Evolutionary conservation across 345 rosid genomes (phyloP).

Genomic region (Eucalyptus marginata): DNA sequence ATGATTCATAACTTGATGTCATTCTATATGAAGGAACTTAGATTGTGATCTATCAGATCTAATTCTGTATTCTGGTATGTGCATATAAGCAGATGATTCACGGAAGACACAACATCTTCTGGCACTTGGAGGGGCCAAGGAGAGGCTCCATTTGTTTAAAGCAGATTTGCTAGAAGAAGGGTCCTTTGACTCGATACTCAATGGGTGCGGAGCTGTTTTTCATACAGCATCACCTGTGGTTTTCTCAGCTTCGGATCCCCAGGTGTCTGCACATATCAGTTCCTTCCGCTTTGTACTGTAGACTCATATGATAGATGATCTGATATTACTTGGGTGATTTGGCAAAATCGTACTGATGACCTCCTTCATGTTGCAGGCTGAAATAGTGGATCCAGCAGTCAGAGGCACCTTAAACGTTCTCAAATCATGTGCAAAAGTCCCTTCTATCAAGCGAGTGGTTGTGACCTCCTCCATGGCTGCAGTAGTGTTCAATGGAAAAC

Average conservation of each 20-base stretch:
- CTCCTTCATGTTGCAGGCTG: background rate
- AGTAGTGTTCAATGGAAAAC: background rate
- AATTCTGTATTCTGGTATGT: background rate
- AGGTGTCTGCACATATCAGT: slow-evolving; percentile 5
- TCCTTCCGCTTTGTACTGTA: background rate
- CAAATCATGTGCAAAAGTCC: slow-evolving; percentile 10
- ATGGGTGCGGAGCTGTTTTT: slow-evolving; percentile 14
- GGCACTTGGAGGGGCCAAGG: slow-evolving; percentile 20
- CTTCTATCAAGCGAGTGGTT: slow-evolving; percentile 19
- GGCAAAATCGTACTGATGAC: background rate
- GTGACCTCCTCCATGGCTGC: slow-evolving; percentile 22
- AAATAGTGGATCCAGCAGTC: slow-evolving; percentile 22
- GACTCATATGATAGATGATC: background rate
- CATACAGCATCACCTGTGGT: slow-evolving; percentile 41
- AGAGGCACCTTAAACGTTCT: slow-evolving; percentile 23
- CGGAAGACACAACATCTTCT: slow-evolving; percentile 9
- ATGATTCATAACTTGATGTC: background rate
- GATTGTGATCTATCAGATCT: background rate
- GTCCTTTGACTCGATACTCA: slow-evolving; percentile 10
- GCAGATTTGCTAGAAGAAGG: slow-evolving; percentile 17
- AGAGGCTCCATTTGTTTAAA: slow-evolving; percentile 15
- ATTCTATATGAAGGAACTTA: background rate
- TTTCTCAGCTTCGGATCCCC: slow-evolving; percentile 9
- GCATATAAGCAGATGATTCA: slow-evolving; percentile 11
- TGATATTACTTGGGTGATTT: background rate